phyloP scores from a whole-genome alignment of 495 filamentous ascomycete species.

The Wilcoxina mikolae region DNA sequence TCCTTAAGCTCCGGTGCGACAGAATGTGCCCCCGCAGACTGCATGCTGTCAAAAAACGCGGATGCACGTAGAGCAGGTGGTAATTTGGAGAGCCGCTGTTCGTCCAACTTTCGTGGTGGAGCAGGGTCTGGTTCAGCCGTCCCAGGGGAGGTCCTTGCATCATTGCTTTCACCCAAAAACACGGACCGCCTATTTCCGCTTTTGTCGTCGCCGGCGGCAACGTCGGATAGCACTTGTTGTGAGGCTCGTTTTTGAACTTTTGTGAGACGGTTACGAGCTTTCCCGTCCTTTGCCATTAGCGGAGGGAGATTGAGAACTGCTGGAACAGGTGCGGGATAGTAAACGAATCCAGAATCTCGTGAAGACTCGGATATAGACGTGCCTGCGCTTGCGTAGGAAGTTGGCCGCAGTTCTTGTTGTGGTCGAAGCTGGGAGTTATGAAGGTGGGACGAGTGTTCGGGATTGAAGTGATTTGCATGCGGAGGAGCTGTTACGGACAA shows the following conservation, averaged over 20 bases:
- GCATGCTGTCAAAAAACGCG: constrained; percentile 57
- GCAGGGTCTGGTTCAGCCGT: constrained; percentile 12
- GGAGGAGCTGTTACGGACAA: constrained; percentile 16
- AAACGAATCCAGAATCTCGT: constrained; percentile 48
- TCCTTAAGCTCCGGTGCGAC: constrained; percentile 19
- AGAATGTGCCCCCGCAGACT: constrained; percentile 7
- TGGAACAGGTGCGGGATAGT: constrained; percentile 88
- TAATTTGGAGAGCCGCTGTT: constrained; percentile 32
- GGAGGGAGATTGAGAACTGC: constrained; percentile 86
- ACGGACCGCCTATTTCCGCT: constrained; percentile 19
- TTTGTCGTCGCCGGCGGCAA: constrained; percentile 10
- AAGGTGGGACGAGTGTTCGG: constrained; percentile 16
- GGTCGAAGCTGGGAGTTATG: constrained; percentile 30
- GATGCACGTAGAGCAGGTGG: constrained; percentile 83
- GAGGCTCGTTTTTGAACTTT: constrained; percentile 6
- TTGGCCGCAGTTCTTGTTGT: constrained; percentile 19
- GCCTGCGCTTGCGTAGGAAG: not conserved
- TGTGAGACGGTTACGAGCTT: not conserved
- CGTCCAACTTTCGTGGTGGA: constrained; percentile 20
- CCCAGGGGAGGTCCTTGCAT: not conserved
- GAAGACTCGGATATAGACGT: constrained; percentile 28
- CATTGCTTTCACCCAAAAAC: too few species aligned
- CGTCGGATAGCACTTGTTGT: constrained; percentile 21
- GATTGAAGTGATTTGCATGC: constrained; percentile 30
- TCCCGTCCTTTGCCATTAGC: constrained; percentile 19